These are phyloP conservation scores for Alternaria metachromatica DNA, from an alignment of 2,329 filamentous ascomycete genomes.

Conservation along the genomic window DNA sequence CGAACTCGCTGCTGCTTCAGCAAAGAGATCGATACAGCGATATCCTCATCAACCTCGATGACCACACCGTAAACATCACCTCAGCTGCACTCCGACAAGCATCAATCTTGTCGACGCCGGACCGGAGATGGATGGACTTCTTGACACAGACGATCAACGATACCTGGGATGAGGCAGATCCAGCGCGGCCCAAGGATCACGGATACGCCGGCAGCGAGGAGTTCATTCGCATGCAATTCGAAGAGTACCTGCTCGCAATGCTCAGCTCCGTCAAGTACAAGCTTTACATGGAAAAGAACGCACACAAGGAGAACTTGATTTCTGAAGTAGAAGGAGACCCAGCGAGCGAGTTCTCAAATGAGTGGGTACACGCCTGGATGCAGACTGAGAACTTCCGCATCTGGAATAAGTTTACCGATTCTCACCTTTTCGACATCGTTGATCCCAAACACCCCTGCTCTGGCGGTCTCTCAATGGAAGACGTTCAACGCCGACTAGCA, in stretches of 20 bases:
- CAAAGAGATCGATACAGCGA: conserved; percentile 97
- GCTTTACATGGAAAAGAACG: conserved; percentile 53
- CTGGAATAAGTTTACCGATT: conserved; percentile 76
- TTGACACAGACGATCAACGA: conserved; percentile 92
- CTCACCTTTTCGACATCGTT: conserved; percentile 90
- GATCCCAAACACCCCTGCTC: conserved; percentile 93
- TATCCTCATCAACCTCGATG: conserved; percentile 94
- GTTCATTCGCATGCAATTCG: conserved; percentile 95
- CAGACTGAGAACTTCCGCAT: conserved; percentile 90
- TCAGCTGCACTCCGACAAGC: conserved; percentile 79
- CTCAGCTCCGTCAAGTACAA: conserved; percentile 91
- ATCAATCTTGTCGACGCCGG: conserved; percentile 79
- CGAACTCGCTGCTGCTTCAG: conserved; percentile 90
- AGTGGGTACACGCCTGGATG: conserved; percentile 89
- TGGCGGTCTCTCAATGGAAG: conserved; percentile 89
- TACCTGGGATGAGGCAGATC: conserved; percentile 93
- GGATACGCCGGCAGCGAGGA: conserved; percentile 96
- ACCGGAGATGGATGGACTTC: conserved; percentile 95
- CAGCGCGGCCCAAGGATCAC: conserved; percentile 87
- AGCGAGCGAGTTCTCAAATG: conserved; percentile 77
- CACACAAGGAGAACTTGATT: conserved; percentile 65
- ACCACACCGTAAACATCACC: conserved; percentile 82
- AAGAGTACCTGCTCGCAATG: conserved; percentile 91
- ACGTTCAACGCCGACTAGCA: conserved; percentile 86
- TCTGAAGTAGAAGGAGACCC: conserved; percentile 80